Conservation (phyloP, 2,329 filamentous ascomycete genomes). For the Alternaria brassicae region DNA sequence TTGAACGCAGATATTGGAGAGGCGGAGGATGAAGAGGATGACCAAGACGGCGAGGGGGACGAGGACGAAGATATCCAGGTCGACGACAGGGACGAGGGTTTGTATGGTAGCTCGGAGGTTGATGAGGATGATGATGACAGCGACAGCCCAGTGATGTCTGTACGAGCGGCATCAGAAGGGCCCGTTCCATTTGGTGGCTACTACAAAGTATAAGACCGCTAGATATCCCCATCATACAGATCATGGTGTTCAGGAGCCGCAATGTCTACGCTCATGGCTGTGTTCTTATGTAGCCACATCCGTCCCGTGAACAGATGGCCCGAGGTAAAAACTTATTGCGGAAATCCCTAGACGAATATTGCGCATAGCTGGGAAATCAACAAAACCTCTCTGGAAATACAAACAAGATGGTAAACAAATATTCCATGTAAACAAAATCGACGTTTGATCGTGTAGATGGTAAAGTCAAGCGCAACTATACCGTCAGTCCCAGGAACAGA, state of each 20-base stretch:
- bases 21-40: slow-evolving; percentile 27
- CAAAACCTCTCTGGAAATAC: not conserved
- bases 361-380: not conserved
- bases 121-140: slow-evolving; percentile 27
- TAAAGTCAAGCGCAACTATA: slow-evolving; percentile 3
- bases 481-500: slow-evolving; percentile 18
- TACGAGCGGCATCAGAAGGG: slow-evolving; percentile 25
- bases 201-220: slow-evolving; percentile 23
- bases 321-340: not conserved
- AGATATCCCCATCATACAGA: no score
- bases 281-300: not conserved
- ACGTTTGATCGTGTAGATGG: not conserved
- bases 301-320: not conserved
- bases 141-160: slow-evolving; percentile 18
- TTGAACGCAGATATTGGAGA: slow-evolving; percentile 30
- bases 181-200: slow-evolving; percentile 35
- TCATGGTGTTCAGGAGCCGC: no score
- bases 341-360: not conserved
- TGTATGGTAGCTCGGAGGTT: slow-evolving; percentile 21
- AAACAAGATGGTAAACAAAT: not conserved
- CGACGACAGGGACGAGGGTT: slow-evolving; percentile 22
- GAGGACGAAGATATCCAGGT: slow-evolving; percentile 24
- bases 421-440: not conserved
- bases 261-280: not conserved
- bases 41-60: slow-evolving; percentile 23